Base-by-base conservation (phyloP, 1,284 basidiomycete genomes). In the Sporisorium reilianum region DNA sequence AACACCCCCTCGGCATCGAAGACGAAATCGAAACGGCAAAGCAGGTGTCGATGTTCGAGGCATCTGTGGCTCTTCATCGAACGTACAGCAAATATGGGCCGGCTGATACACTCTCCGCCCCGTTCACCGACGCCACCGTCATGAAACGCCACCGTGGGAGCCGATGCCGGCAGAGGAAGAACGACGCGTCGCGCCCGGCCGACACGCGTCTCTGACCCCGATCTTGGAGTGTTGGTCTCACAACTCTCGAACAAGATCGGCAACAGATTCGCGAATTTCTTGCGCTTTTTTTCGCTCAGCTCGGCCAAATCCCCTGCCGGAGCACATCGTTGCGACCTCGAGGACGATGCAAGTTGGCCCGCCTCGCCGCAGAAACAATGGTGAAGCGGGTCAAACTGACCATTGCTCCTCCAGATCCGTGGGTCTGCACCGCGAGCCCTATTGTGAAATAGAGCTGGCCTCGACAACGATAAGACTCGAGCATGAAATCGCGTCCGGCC, bases 181-280 rank as follows among this genome's bases (percentile, higher is more conserved):
- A 25, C 38, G 45, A 42, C 52, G 57, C 49, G 57, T 44, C 57
- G 30, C 57, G 56, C 8, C 32, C 18, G 18, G 30, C 22, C 42
- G 26, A 45, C 42, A 45, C 44, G 42, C 32, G 54, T 46, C 54
- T 45, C 25, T 28, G 22, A 3, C 23, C 57, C 40, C 49, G 38
- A 42, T 52, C 41, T n/a, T n/a, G 12, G 26, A 38, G 57, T 59
- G 49, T 59, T 59, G 49, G 57, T 59, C 50, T 59, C 57, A 26
- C n/a, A n/a, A n/a, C n/a, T n/a, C n/a, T n/a, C n/a, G n/a, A n/a
- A n/a, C n/a, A n/a, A n/a, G 45, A 22, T 11, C 45, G n/a, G 22
- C 18, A 32, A 22, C 11, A 53, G 40, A 34, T 50, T n/a, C n/a
- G n/a, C 32, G 48, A 9, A 22, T 41, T 20, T 41, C n/a, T 5